Base-by-base conservation (phyloP, 2,329 filamentous ascomycete species). In the Monilinia aucupariae region DNA sequence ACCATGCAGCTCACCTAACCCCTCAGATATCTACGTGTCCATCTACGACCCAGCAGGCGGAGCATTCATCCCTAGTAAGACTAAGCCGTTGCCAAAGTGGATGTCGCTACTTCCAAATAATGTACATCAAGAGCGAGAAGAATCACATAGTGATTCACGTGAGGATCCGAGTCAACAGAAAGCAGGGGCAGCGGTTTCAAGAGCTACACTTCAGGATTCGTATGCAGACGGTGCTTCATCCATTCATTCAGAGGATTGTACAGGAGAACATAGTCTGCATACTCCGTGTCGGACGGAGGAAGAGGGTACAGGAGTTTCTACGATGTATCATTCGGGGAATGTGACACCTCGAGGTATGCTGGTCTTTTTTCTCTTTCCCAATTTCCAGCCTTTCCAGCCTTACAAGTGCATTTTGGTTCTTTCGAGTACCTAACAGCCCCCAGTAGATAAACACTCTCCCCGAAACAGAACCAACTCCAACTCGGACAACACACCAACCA, bases 41-140 rank as follows among this genome's bases (percentile, higher is more conserved):
- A 76, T 82, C 5, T 72, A 74, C 34, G 78, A 85, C 64, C 82
- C 82, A 0, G 64, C 83, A 13, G 76, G 78, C 17, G 72, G 76
- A 12, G 74, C 78, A 2, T 84, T 84, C 68, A 76, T 74, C 65
- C 79, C 80, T 1, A 78, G 76, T 59, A 77, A 75, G 4, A 75
- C 80, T 13, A 85, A 84, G 65, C 80, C 81, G 1, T 76, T 84
- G 13, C 82, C 82, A 20, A 68, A 68, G 43, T 73, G 72, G 72
- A 74, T 74, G 72, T 55, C 67, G 5, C 51, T 70, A 20, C 68
- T 73, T 49, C 71, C 72, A 3, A 72, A 53, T 39, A 70, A 72
- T 50, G 60, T 69, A 12, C 50, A 66, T 32, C 64, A 60, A 56
- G 62, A 65, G 41, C 63, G 66, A 34, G 59, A 64, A 48, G 43